Percentiles rank a stretch among this genome's conserved stretches.
phyloP scores from a whole-genome alignment of 1,284 basidiomycete species.

The Jaminaea rosea region DNA sequence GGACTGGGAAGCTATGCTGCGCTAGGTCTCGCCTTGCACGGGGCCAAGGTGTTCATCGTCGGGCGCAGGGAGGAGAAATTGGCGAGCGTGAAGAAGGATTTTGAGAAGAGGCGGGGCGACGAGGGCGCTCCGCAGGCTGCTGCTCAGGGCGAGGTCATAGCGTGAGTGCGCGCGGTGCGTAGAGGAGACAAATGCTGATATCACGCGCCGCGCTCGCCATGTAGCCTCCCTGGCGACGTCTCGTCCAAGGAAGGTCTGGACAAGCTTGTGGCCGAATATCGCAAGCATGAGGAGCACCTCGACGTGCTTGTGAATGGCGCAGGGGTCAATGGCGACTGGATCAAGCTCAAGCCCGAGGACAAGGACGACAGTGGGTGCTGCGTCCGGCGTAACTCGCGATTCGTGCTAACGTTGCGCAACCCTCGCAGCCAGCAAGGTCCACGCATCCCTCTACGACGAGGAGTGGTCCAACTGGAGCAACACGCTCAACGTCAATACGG shows the following conservation, averaged over 20 bases:
- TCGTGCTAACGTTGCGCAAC: no score
- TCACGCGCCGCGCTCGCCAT: no score
- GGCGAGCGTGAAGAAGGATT: neutral
- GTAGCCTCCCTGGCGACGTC: conserved; percentile 22
- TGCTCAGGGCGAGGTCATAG: neutral
- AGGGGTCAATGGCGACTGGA: conserved; percentile 4
- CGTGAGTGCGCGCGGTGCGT: no score
- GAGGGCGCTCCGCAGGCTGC: neutral
- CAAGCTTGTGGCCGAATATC: conserved; percentile 10
- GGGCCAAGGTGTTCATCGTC: conserved; percentile 23
- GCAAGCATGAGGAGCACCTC: conserved; percentile 1
- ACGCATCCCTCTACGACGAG: neutral
- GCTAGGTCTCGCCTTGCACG: conserved; percentile 21
- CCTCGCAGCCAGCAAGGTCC: no score
- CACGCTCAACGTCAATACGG: conserved; percentile 4
- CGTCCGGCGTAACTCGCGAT: no score
- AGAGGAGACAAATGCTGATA: no score
- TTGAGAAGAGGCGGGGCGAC: neutral
- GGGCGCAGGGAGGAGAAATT: conserved; percentile 14
- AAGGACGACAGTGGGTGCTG: neutral
- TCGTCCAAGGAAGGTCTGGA: conserved; percentile 19
- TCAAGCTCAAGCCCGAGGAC: neutral
- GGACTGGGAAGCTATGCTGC: conserved; percentile 24
- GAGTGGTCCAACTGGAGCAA: neutral
- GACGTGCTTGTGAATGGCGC: conserved; percentile 14